Conservation (phyloP, 495 filamentous ascomycete genomes). For the Sphaerosporella brunnea region DNA sequence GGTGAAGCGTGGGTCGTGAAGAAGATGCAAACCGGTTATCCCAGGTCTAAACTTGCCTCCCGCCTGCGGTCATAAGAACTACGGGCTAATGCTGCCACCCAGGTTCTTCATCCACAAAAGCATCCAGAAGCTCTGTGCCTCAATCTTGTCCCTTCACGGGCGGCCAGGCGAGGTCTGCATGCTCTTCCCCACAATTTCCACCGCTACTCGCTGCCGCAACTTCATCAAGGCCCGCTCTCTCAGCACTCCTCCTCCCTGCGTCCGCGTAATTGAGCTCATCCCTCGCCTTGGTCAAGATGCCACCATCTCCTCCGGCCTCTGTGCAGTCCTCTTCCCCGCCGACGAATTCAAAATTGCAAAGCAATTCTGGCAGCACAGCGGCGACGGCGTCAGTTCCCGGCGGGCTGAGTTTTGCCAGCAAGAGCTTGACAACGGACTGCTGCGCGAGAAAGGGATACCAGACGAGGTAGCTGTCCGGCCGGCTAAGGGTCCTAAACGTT, state of each 20-base stretch:
- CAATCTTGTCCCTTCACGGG: conserved; percentile 49
- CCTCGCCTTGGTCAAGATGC: conserved; percentile 30
- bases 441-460: conserved; percentile 38
- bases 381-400: conserved; percentile 85
- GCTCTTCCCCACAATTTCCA: conserved; percentile 54
- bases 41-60: no score
- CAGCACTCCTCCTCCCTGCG: conserved; percentile 30
- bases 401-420: conserved; percentile 72
- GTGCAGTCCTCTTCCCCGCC: conserved; percentile 52
- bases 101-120: conserved; percentile 83
- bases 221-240: conserved; percentile 50
- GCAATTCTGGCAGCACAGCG: conserved; percentile 88
- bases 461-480: conserved; percentile 7
- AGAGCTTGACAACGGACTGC: conserved; percentile 50
- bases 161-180: conserved; percentile 42
- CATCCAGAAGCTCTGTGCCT: conserved; percentile 54
- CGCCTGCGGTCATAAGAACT: no score
- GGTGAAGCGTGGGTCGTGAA: conserved; percentile 68
- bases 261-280: conserved; percentile 53
- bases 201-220: conserved; percentile 47
- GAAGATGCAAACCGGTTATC: conserved; percentile 82
- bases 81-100: no score
- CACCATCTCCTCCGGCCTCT: conserved; percentile 38
- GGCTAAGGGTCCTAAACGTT: conserved; percentile 12
- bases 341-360: conserved; percentile 54